Percentiles rank a stretch among this genome's conserved stretches.
Conservation (phyloP, 192 early-diverging fungal species). For the Backusella australiensis region DNA sequence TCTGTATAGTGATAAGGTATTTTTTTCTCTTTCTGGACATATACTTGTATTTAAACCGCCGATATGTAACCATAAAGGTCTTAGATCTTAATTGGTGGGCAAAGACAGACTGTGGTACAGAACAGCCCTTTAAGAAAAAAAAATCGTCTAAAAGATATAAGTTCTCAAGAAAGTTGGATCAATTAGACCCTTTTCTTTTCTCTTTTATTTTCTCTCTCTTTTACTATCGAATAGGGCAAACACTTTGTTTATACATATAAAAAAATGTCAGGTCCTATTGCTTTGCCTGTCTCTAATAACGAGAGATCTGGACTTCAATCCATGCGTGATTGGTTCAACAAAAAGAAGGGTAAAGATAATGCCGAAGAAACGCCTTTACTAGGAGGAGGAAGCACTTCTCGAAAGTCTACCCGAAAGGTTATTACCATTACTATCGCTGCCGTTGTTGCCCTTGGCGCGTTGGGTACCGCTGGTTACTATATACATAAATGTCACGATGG, state of each 20-base stretch:
- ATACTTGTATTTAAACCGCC: background rate
- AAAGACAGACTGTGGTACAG: background rate
- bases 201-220: background rate
- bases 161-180: background rate
- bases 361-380: background rate
- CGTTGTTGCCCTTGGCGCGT: background rate
- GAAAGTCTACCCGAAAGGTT: background rate
- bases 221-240: background rate
- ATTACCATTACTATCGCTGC: background rate
- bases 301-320: background rate
- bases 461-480: background rate
- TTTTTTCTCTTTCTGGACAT: conserved; percentile 1
- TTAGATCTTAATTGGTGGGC: background rate
- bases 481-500: background rate
- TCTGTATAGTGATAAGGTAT: background rate
- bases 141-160: background rate
- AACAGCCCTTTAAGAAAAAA: background rate
- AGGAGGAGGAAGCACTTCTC: background rate
- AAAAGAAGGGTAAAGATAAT: background rate
- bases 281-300: background rate
- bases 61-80: background rate
- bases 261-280: background rate
- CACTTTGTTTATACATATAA: background rate
- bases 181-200: background rate
- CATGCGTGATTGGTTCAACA: conserved; percentile 1